Percentiles rank a stretch among this genome's conserved stretches.
Evolutionary conservation across 2,329 filamentous ascomycete species (phyloP).

Genomic region (Fusarium robinianum): DNA sequence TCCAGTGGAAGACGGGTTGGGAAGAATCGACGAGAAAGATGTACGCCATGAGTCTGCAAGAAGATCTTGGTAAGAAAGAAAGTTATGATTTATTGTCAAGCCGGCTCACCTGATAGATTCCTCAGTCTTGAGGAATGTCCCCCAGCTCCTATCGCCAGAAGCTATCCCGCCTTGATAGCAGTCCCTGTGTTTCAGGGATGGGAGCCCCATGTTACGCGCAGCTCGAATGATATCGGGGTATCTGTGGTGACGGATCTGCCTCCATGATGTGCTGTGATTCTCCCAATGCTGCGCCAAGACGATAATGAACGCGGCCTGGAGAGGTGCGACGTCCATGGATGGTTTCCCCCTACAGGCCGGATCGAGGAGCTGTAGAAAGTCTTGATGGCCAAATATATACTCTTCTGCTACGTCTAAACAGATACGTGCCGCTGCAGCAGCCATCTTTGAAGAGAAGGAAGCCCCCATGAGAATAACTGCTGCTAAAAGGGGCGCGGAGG

Average conservation of each 20-base stretch:
- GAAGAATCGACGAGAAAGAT: constrained; percentile 8
- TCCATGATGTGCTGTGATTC: background rate
- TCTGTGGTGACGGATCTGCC: background rate
- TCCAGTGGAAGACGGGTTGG: background rate
- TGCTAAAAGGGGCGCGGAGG: background rate
- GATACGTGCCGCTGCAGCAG: background rate
- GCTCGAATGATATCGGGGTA: background rate
- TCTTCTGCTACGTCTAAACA: background rate
- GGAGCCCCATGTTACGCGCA: background rate
- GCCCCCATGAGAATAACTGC: constrained; percentile 1
- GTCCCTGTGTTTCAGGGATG: background rate
- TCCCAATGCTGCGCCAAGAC: constrained; percentile 1
- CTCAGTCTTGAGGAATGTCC: background rate
- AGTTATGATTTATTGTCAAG: background rate
- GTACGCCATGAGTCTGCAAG: background rate
- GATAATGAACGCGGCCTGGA: constrained; percentile 2
- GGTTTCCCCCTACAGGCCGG: background rate
- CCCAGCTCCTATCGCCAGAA: background rate
- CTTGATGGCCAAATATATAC: background rate
- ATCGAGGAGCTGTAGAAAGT: background rate
- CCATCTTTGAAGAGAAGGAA: background rate
- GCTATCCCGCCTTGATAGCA: background rate
- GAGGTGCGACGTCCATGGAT: background rate
- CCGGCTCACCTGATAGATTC: background rate
- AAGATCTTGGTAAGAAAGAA: background rate